phyloP scores from a whole-genome alignment of 2,329 filamentous ascomycete species.

The Aspergillus puulaauensis region DNA sequence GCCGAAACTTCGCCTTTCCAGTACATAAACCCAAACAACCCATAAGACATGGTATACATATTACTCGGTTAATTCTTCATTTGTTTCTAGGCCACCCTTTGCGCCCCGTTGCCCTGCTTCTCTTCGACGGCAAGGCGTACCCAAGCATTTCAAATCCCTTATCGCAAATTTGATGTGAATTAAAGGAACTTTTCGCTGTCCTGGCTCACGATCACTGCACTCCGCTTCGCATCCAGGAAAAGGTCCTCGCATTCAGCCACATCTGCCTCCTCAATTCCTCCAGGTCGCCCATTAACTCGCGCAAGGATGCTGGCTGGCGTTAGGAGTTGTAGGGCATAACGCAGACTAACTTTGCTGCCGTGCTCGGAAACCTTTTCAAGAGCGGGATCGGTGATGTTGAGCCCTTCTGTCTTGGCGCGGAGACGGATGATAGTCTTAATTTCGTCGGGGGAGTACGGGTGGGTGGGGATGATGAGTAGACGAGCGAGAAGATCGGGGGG shows the following conservation, averaged over 20 bases:
- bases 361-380: constrained; percentile 84
- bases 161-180: constrained; percentile 31
- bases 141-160: not conserved
- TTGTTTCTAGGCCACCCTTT: not conserved
- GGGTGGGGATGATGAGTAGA: constrained; percentile 92
- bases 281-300: constrained; percentile 73
- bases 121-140: not conserved
- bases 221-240: constrained; percentile 79
- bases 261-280: constrained; percentile 71
- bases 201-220: constrained; percentile 68
- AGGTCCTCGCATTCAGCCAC: constrained; percentile 79
- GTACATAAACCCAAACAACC: constrained; percentile 14
- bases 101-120: not conserved
- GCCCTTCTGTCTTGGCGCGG: constrained; percentile 76
- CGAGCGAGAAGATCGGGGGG: constrained; percentile 91
- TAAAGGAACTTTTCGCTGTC: constrained; percentile 63
- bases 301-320: constrained; percentile 89
- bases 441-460: constrained; percentile 82
- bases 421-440: constrained; percentile 90
- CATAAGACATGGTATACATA: constrained; percentile 23
- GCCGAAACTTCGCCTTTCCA: constrained; percentile 14
- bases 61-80: constrained; percentile 6
- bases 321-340: constrained; percentile 90
- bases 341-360: constrained; percentile 82
- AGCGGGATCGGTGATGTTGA: constrained; percentile 76